Base-by-base conservation (phyloP, 148 eudicot genomes). In the Nepenthes mirabilis region DNA sequence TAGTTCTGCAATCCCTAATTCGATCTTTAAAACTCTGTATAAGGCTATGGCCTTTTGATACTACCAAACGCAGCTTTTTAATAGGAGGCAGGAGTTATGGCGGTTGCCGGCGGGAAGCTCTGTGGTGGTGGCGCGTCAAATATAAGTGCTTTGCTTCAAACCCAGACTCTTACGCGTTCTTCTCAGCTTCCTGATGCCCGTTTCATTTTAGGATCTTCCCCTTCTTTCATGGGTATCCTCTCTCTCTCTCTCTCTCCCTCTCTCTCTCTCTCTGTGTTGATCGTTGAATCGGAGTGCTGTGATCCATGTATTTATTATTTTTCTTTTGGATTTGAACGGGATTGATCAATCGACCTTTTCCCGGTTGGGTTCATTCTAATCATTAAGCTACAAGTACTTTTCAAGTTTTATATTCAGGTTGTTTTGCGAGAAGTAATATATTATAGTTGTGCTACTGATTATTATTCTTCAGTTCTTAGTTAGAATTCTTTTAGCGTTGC, bases 121-220 rank as follows among this genome's bases (percentile, higher is more conserved):
- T 23, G 23, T 23, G 23, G 23, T 23, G 23, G 23, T 23, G 23
- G 51, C 45, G 68, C 72, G 54, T 43, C 64, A 11, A 55, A 43
- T 48, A 14, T 57, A 57, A 57, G 58, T 47, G 33, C 47, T 77
- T 52, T 77, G 68, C 34, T 70, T 37, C 76, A 68, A 23, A 67
- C 67, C 32, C 67, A 64, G 51, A 53, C 74, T 12, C 33, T 64
- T 34, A 13, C 66, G 64, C 48, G 63, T 52, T 67, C 75, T 79
- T 36, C 82, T 71, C 73, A 67, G 55, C 70, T 68, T 55, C 65
- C 62, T 64, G 79, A 78, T 63, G 65, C 84, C 55, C 68, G 78
- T 60, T 82, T 82, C 66, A 68, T 72, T 47, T 63, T 84, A 75
- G 74, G 79, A 37, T 77, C 84, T 60, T 68, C 76, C 58, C 69